A percentile compares a stretch with the other conserved stretches of the same genome.
These are phyloP conservation scores for Vigna unguiculata DNA, from an alignment of 306 rosid species.

Conservation along the genomic window DNA sequence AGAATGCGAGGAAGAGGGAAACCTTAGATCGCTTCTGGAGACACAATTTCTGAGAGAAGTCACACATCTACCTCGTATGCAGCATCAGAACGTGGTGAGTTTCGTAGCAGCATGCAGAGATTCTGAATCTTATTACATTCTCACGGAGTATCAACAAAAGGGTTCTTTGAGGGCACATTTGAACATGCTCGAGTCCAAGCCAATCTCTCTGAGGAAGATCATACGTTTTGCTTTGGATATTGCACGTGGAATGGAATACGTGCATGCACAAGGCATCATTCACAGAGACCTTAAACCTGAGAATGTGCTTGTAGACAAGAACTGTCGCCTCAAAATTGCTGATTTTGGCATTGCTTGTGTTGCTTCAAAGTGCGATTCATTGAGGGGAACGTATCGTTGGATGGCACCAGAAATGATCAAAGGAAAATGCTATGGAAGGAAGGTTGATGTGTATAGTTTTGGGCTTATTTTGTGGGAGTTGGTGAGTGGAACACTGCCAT, in stretches of 20 bases:
- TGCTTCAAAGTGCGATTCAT: background rate
- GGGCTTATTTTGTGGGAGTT: background rate
- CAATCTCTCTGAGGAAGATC: background rate
- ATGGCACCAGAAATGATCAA: slow-evolving; percentile 3
- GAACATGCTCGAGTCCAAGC: background rate
- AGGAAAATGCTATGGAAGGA: background rate
- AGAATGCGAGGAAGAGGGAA: background rate
- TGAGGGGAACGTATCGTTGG: background rate
- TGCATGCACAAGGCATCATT: background rate
- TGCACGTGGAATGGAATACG: background rate
- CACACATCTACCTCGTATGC: background rate
- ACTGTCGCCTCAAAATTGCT: background rate
- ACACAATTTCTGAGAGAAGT: background rate
- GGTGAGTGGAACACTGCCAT: background rate
- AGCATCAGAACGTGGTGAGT: background rate
- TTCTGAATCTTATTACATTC: background rate
- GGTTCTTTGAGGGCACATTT: background rate
- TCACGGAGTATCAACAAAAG: background rate
- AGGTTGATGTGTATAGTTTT: slow-evolving; percentile 13
- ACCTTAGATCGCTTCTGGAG: background rate
- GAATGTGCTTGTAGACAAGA: background rate
- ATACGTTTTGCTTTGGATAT: background rate
- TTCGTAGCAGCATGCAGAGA: background rate
- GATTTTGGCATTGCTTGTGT: slow-evolving; percentile 8
- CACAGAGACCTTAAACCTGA: slow-evolving; percentile 5